Percentiles rank a stretch among this genome's conserved stretches.
Conservation (phyloP, 2,329 filamentous ascomycete species). For the Calonectria honghensis region DNA sequence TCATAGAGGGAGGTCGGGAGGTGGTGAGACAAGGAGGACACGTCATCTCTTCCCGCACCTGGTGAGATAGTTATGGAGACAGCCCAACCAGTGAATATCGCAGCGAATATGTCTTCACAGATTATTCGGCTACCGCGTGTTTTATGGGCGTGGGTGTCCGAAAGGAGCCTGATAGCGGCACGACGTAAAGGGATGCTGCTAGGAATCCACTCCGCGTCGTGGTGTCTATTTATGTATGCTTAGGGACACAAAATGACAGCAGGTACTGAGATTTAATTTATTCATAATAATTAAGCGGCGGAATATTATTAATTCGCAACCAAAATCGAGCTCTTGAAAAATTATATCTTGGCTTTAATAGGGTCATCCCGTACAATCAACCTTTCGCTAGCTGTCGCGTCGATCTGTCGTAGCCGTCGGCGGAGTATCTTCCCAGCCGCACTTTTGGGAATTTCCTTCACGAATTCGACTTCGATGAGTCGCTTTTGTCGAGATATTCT, state of each 20-base stretch:
- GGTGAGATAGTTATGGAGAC: background rate
- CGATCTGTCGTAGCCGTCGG: constrained; percentile 3
- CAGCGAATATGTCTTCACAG: background rate
- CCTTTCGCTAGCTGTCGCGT: background rate
- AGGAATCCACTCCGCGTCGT: too few relatives aligned
- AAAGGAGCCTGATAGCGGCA: background rate
- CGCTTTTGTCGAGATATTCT: constrained; percentile 75
- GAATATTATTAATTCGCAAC: background rate
- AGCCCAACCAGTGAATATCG: background rate
- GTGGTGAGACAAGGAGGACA: background rate
- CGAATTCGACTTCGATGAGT: constrained; percentile 71
- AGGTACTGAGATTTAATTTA: too few relatives aligned
- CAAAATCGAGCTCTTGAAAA: background rate
- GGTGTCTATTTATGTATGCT: too few relatives aligned
- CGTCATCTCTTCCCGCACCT: background rate
- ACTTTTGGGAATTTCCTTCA: constrained; percentile 75
- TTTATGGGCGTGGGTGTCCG: background rate
- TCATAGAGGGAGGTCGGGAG: background rate
- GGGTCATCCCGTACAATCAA: constrained; percentile 4
- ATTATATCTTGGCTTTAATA: background rate
- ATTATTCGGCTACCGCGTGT: too few relatives aligned
- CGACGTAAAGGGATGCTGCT: background rate
- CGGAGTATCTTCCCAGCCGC: constrained; percentile 62
- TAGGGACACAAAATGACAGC: too few relatives aligned
- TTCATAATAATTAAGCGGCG: too few relatives aligned